Base-by-base conservation (phyloP, 352 stramenopile genomes). In the Phytophthora sojae region DNA sequence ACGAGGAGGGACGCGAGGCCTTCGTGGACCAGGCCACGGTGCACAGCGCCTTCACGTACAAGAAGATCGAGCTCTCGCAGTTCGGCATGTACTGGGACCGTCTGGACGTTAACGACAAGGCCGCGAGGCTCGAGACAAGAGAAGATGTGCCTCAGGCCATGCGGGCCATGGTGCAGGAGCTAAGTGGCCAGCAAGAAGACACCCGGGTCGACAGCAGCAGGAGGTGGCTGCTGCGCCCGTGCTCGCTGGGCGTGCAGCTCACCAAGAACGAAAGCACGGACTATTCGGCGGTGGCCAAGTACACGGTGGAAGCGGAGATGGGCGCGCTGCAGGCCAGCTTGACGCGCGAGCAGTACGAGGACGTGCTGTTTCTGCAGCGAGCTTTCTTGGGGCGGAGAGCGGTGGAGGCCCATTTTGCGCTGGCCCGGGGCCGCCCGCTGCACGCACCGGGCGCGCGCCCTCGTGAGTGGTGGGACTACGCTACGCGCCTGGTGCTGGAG, bases 201-300 rank as follows among this genome's bases (percentile, higher is more conserved):
- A 3, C 35, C 29, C 23, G 45, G 11, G 52, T 39, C 25, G 32
- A 55, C 11, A 60, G 52, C 42, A 47, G 30, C 5, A 64, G 69
- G 11, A 54, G 76, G 32, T 93, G 86, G 86, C 60, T 92, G 30
- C 49, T 93, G 26, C 71, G 62, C 12, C 86, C 86, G 7, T 88
- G 76, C 42, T 84, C 80, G 1, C 25, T 94, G 4, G 75, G 44
- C 2, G 85, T 92, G 29, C 84, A 89, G 11, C 56, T 94, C 17
- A 94, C 86, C 29, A 94, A 94, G 74, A 96, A 94, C 60, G 88
- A 96, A 64, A 93, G 81, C 35, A 61, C 76, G 4, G 79, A 93
- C 52, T 95, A 91, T 61, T 82, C 80, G 21, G 65, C 74, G 7
- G 82, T 77, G 5, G 83, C 88, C 42, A 95, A 94, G 69, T 92